phyloP scores from a whole-genome alignment of 2,329 filamentous ascomycete genomes.

The Colletotrichum sp. region DNA sequence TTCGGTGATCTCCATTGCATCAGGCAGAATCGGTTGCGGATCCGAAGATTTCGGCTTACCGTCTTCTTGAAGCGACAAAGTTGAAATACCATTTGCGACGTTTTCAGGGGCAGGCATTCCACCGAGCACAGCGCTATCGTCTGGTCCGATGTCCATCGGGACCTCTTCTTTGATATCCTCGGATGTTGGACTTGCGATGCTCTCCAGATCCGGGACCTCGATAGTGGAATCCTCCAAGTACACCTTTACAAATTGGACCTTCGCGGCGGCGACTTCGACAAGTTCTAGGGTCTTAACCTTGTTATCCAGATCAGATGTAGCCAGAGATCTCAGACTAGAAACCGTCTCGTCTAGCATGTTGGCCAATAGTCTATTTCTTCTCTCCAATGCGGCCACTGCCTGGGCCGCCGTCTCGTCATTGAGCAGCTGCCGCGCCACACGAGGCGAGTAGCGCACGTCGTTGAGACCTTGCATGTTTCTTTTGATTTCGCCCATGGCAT shows the following conservation, averaged over 20 bases:
- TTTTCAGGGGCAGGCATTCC: not conserved
- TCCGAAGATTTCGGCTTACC: not conserved
- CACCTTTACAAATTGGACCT: slow-evolving; percentile 68
- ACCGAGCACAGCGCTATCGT: not conserved
- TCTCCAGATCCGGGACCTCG: slow-evolving; percentile 44
- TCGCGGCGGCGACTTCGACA: slow-evolving; percentile 66
- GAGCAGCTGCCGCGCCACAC: slow-evolving; percentile 39
- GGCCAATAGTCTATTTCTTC: slow-evolving; percentile 70
- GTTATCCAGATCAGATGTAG: slow-evolving; percentile 53
- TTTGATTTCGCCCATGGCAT: slow-evolving; percentile 79
- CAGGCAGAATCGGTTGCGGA: not conserved
- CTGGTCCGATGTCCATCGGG: slow-evolving; percentile 9
- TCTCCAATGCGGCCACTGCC: slow-evolving; percentile 60
- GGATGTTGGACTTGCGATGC: not conserved
- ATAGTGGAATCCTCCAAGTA: slow-evolving; percentile 64
- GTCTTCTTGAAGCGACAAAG: not conserved
- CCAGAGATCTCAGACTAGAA: slow-evolving; percentile 64
- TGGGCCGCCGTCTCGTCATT: slow-evolving; percentile 36
- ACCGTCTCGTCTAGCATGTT: slow-evolving; percentile 72
- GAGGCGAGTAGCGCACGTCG: slow-evolving; percentile 52
- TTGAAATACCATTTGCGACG: slow-evolving; percentile 9
- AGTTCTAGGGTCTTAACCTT: slow-evolving; percentile 55
- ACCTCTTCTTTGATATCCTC: not conserved
- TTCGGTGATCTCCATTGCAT: slow-evolving; percentile 10
- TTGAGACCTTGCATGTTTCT: slow-evolving; percentile 76